Conservation (phyloP, 805 yeast genomes). For the Kockiozyma suomiensis region DNA sequence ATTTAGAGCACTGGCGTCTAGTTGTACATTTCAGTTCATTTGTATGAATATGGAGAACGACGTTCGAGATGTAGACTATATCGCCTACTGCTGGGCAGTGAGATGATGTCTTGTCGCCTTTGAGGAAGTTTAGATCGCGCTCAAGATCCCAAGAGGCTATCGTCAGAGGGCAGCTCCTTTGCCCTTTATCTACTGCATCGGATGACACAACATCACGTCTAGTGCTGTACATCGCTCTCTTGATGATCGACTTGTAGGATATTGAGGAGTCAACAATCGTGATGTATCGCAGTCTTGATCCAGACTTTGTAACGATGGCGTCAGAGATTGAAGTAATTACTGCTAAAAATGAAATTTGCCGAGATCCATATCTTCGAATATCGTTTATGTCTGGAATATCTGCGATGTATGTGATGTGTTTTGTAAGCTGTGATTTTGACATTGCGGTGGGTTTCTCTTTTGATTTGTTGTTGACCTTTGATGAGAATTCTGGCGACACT, state of each 20-base stretch:
- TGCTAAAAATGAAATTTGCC: constrained; percentile 15
- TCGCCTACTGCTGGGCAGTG: constrained; percentile 6
- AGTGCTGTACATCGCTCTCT: not conserved
- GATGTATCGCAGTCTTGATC: not conserved
- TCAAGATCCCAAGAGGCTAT: constrained; percentile 14
- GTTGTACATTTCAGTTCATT: constrained; percentile 9
- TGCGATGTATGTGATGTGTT: constrained; percentile 9
- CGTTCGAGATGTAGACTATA: constrained; percentile 12
- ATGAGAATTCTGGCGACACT: too few species aligned
- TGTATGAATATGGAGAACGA: not conserved
- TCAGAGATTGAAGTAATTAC: constrained; percentile 10
- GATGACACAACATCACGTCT: too few species aligned
- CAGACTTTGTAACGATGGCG: not conserved
- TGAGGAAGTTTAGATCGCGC: not conserved
- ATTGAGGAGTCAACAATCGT: constrained; percentile 20
- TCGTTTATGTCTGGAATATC: constrained; percentile 9
- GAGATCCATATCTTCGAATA: constrained; percentile 7
- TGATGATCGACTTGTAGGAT: not conserved
- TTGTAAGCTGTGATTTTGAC: not conserved
- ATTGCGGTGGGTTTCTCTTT: not conserved
- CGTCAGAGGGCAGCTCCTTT: not conserved
- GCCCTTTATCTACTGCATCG: not conserved
- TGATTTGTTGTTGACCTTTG: too few species aligned
- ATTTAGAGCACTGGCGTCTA: not conserved
- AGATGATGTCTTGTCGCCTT: not conserved